These are phyloP conservation scores for Nitzschia sp. DNA, from an alignment of 108 stramenopile species.

Conservation along the genomic window DNA sequence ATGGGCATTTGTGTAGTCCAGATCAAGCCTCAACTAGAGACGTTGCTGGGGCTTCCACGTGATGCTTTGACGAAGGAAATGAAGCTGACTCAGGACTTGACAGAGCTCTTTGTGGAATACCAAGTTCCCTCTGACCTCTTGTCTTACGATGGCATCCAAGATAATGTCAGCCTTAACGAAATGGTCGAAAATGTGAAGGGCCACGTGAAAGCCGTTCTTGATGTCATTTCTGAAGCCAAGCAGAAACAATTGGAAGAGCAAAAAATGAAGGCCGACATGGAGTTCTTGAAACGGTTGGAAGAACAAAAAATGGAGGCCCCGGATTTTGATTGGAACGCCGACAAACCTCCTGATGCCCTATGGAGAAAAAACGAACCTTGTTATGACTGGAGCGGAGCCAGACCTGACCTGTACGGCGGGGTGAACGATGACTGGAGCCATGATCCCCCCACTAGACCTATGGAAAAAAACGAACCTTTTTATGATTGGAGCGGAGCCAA, in stretches of 20 bases:
- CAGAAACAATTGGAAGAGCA: slow-evolving; percentile 57
- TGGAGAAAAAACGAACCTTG: slow-evolving; percentile 24
- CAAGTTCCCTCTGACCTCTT: slow-evolving; percentile 87
- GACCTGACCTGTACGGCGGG: too few relatives aligned
- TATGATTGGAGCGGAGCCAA: too few relatives aligned
- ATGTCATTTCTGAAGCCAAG: slow-evolving; percentile 59
- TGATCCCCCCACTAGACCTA: too few relatives aligned
- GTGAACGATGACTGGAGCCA: too few relatives aligned
- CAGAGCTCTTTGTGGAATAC: slow-evolving; percentile 81
- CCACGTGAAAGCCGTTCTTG: slow-evolving; percentile 62
- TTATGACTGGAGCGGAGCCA: slow-evolving; percentile 37
- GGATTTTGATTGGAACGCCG: slow-evolving; percentile 14
- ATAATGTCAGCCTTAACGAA: slow-evolving; percentile 13
- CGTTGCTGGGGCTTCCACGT: slow-evolving; percentile 61
- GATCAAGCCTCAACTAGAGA: slow-evolving; percentile 88
- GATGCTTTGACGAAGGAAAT: slow-evolving; percentile 84
- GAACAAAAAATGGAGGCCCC: slow-evolving; percentile 58
- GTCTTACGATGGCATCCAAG: slow-evolving; percentile 61
- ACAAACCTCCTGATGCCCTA: slow-evolving; percentile 12
- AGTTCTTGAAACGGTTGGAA: too few relatives aligned
- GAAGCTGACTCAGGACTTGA: slow-evolving; percentile 77
- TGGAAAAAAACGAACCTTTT: too few relatives aligned
- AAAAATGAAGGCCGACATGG: slow-evolving; percentile 29
- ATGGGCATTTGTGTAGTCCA: slow-evolving; percentile 80
- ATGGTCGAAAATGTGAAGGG: slow-evolving; percentile 66